Evolutionary conservation across 352 stramenopile species (phyloP).

Genomic region (Phytophthora pini): DNA sequence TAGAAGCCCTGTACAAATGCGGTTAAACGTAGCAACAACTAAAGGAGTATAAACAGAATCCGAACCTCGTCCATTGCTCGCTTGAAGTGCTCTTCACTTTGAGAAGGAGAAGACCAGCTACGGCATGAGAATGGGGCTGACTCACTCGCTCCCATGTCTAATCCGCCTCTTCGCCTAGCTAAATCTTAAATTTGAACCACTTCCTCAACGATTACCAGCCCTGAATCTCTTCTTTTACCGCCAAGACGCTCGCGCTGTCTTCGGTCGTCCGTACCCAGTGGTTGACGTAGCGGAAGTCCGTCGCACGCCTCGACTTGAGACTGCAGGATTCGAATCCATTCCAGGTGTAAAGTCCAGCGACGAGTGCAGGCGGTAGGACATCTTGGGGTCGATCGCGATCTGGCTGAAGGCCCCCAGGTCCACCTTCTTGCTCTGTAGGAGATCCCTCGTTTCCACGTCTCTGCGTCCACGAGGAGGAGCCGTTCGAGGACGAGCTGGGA

Average conservation of each 20-base stretch:
- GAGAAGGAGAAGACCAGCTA: constrained; percentile 1
- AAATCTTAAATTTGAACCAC: constrained; percentile 14
- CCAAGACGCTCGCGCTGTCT: constrained; percentile 55
- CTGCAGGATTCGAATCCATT: constrained; percentile 11
- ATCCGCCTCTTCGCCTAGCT: constrained; percentile 20
- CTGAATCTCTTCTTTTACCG: constrained; percentile 35
- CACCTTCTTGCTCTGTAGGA: constrained; percentile 53
- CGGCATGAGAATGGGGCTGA: constrained; percentile 15
- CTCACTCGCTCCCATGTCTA: constrained; percentile 15
- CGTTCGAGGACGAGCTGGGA: constrained; percentile 41
- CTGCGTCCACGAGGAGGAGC: constrained; percentile 47
- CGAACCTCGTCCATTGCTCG: constrained; percentile 7
- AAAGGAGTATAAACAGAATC: neutral
- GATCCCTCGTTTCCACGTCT: constrained; percentile 52
- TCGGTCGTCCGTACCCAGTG: constrained; percentile 31
- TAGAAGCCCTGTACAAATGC: constrained; percentile 2
- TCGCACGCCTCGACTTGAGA: constrained; percentile 16
- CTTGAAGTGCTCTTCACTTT: neutral
- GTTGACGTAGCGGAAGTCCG: constrained; percentile 20
- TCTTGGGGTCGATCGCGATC: constrained; percentile 33
- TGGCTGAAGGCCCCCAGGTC: constrained; percentile 30
- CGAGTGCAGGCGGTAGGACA: constrained; percentile 39
- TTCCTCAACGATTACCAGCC: constrained; percentile 16
- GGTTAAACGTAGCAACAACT: neutral
- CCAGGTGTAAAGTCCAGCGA: constrained; percentile 35